A percentile compares a stretch with the other conserved stretches of the same genome.
Conservation (phyloP, 495 filamentous ascomycete species). For the Alectoria sarmentosa region DNA sequence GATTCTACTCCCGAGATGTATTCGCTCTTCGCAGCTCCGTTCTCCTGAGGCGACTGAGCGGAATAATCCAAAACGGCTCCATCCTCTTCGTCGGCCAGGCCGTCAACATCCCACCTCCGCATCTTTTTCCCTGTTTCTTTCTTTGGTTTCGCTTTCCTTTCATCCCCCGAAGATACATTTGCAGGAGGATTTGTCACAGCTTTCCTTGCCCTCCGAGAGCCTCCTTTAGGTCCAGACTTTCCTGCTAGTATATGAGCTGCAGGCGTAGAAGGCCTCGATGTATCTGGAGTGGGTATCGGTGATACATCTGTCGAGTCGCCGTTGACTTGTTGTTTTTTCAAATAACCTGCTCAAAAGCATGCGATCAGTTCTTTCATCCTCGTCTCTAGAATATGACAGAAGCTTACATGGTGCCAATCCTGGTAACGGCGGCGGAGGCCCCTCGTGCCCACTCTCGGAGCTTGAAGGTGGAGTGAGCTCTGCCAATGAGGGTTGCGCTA, state of each 20-base stretch:
- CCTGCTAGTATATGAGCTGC: slow-evolving; percentile 59
- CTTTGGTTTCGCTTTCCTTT: slow-evolving; percentile 54
- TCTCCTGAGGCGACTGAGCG: slow-evolving; percentile 36
- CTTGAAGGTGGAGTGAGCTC: slow-evolving; percentile 35
- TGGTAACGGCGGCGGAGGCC: slow-evolving; percentile 49
- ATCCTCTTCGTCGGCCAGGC: slow-evolving; percentile 79
- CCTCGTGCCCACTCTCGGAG: slow-evolving; percentile 32
- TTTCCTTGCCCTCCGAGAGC: slow-evolving; percentile 75
- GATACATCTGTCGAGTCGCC: slow-evolving; percentile 52
- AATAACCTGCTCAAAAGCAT: not conserved
- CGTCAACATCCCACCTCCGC: slow-evolving; percentile 86
- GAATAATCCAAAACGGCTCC: slow-evolving; percentile 84
- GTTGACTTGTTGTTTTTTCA: slow-evolving; percentile 40
- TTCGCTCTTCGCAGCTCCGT: slow-evolving; percentile 45
- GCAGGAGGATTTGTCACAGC: slow-evolving; percentile 55
- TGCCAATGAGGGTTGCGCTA: slow-evolving; percentile 22
- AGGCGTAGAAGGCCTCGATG: slow-evolving; percentile 74
- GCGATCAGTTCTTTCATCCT: not conserved
- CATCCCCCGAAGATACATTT: slow-evolving; percentile 78
- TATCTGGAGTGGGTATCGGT: slow-evolving; percentile 63
- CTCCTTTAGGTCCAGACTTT: slow-evolving; percentile 54
- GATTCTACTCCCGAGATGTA: slow-evolving; percentile 52
- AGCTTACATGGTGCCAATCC: slow-evolving; percentile 33
- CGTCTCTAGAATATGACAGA: not conserved
- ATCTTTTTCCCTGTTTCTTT: slow-evolving; percentile 66